Evolutionary conservation across 345 rosid genomes (phyloP).

Genomic region (Luvunga scandens): DNA sequence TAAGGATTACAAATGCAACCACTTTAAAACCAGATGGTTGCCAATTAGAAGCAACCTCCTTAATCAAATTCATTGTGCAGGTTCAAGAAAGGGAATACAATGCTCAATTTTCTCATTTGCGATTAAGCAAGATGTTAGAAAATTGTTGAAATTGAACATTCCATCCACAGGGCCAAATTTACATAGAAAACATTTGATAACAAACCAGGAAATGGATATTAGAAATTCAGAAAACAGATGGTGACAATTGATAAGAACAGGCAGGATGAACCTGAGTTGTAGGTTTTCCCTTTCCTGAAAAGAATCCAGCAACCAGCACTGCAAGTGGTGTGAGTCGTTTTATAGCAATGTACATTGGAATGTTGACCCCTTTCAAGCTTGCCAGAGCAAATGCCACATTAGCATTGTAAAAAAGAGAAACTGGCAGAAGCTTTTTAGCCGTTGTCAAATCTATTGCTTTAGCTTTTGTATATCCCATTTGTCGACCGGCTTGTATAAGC

Average conservation of each 20-base stretch:
- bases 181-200: background rate
- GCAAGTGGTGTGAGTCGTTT: slow-evolving; percentile 97
- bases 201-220: background rate
- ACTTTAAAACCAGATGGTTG: background rate
- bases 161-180: background rate
- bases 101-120: too few relatives aligned
- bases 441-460: slow-evolving; percentile 58
- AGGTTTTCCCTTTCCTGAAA: slow-evolving; percentile 78
- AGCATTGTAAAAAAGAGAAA: slow-evolving; percentile 92
- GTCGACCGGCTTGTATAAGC: slow-evolving; percentile 74
- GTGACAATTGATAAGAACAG: background rate
- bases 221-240: background rate
- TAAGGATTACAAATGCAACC: background rate
- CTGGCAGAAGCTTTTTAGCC: slow-evolving; percentile 71
- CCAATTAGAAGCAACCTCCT: background rate
- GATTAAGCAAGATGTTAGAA: background rate
- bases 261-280: slow-evolving; percentile 57
- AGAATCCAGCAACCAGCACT: slow-evolving; percentile 66
- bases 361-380: slow-evolving; percentile 96
- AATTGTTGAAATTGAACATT: background rate
- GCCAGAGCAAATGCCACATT: slow-evolving; percentile 97
- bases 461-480: slow-evolving; percentile 64
- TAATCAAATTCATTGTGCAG: background rate
- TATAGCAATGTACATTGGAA: slow-evolving; percentile 97
- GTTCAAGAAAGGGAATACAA: background rate